Conservation (phyloP, 83 land plant species). For the Isoetes engelmannii region DNA sequence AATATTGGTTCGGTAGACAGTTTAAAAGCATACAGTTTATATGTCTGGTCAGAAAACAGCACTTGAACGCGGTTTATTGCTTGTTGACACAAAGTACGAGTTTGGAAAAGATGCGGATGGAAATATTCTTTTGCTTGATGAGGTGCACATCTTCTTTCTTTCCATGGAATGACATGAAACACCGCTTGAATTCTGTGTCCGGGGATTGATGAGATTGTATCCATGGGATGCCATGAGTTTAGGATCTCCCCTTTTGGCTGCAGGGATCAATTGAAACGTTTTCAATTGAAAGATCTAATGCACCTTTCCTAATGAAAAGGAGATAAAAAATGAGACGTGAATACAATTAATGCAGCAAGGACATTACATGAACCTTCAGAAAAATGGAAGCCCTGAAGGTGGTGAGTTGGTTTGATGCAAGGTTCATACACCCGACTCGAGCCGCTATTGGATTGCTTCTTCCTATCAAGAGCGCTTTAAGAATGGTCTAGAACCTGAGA, state of each 20-base stretch:
- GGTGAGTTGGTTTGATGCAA: constrained; percentile 10
- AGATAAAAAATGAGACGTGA: neutral
- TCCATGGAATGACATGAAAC: neutral
- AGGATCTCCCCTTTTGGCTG: neutral
- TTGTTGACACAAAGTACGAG: constrained; percentile 98
- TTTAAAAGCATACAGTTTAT: neutral
- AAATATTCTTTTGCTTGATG: constrained; percentile 77
- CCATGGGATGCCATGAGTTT: neutral
- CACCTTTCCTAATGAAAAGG: neutral
- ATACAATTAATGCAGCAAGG: neutral
- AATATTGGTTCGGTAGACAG: neutral
- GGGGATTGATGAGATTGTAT: constrained; percentile 5
- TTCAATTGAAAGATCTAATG: neutral
- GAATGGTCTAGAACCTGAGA: constrained; percentile 82
- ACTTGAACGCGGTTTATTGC: constrained; percentile 64
- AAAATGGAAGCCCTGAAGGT: neutral
- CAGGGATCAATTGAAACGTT: neutral
- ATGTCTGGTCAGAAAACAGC: constrained; percentile 58
- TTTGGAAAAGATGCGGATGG: constrained; percentile 94
- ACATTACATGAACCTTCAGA: neutral
- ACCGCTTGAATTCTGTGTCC: neutral
- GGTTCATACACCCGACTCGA: constrained; percentile 99
- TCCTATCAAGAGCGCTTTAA: constrained; percentile 67
- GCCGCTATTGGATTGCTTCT: constrained; percentile 88
- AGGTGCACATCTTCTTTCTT: constrained; percentile 40